These are phyloP conservation scores for Lodderomyces beijingensis DNA, from an alignment of 1,139 yeast genomes.

Conservation along the genomic window DNA sequence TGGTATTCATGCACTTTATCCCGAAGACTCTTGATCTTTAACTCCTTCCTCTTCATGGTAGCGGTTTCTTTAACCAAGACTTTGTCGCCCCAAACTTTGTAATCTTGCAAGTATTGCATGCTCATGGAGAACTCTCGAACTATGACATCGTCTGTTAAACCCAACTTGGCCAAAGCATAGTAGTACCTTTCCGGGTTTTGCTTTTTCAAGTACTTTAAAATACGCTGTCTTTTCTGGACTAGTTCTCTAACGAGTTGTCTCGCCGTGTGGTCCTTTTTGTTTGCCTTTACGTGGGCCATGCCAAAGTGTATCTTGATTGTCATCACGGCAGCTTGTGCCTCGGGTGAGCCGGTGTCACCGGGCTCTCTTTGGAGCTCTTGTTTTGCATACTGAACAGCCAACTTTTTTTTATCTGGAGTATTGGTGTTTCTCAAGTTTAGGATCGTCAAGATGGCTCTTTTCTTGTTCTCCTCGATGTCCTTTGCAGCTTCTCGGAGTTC, in stretches of 20 bases:
- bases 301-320: slow-evolving; percentile 78
- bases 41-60: slow-evolving; percentile 26
- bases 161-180: slow-evolving; percentile 82
- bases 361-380: slow-evolving; percentile 76
- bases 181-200: slow-evolving; percentile 78
- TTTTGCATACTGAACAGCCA: slow-evolving; percentile 63
- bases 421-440: slow-evolving; percentile 70
- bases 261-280: slow-evolving; percentile 70
- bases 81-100: slow-evolving; percentile 73
- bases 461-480: slow-evolving; percentile 53
- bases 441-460: slow-evolving; percentile 67
- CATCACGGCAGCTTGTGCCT: slow-evolving; percentile 89
- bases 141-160: slow-evolving; percentile 77
- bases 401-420: slow-evolving; percentile 51
- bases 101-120: slow-evolving; percentile 79
- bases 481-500: slow-evolving; percentile 46
- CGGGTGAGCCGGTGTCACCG: slow-evolving; percentile 93
- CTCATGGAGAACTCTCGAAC: slow-evolving; percentile 81
- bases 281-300: slow-evolving; percentile 68
- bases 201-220: slow-evolving; percentile 74
- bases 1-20: slow-evolving; percentile 41
- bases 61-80: slow-evolving; percentile 42
- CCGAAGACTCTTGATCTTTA: slow-evolving; percentile 31
- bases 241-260: slow-evolving; percentile 70
- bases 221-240: slow-evolving; percentile 85